A percentile compares a stretch with the other conserved stretches of the same genome.
Evolutionary conservation across 2,329 filamentous ascomycete species (phyloP).

Genomic region (Bipolaris victoriae): DNA sequence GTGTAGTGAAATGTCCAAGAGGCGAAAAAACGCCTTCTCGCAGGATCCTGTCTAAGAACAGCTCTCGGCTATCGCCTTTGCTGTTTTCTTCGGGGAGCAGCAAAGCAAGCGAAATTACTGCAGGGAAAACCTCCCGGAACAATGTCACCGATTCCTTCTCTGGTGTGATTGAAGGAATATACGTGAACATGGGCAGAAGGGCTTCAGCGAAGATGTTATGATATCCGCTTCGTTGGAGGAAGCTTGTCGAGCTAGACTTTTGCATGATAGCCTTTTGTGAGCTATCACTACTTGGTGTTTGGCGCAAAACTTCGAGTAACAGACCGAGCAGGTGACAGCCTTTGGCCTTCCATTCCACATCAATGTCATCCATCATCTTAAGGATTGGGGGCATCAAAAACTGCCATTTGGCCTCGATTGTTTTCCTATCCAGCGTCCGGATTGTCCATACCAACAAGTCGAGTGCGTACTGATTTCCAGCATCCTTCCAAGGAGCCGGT

Average conservation of each 20-base stretch:
- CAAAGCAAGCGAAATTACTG: constrained; percentile 63
- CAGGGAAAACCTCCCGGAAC: constrained; percentile 69
- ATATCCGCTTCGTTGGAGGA: constrained; percentile 63
- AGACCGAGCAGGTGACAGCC: constrained; percentile 62
- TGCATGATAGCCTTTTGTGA: constrained; percentile 27
- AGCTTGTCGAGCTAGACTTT: constrained; percentile 50
- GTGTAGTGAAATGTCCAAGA: constrained; percentile 60
- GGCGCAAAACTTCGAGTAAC: constrained; percentile 58
- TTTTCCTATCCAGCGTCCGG: constrained; percentile 55
- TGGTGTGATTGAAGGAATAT: constrained; percentile 77
- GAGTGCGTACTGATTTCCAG: constrained; percentile 56
- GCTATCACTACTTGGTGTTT: not conserved
- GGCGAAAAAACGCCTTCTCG: constrained; percentile 52
- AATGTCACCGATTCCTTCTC: constrained; percentile 71
- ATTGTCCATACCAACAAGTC: constrained; percentile 69
- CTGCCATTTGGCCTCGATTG: constrained; percentile 66
- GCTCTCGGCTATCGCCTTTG: constrained; percentile 19
- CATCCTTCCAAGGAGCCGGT: constrained; percentile 64
- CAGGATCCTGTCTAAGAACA: constrained; percentile 54
- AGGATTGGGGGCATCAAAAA: constrained; percentile 73
- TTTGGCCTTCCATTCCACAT: constrained; percentile 58
- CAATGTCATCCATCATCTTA: constrained; percentile 69
- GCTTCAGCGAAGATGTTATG: constrained; percentile 71
- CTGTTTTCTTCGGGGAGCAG: constrained; percentile 6
- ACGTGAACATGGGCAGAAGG: constrained; percentile 73